Percentiles rank a stretch among this genome's conserved stretches.
phyloP scores from a whole-genome alignment of 208 protist species.

The Trypanosoma scelopori region DNA sequence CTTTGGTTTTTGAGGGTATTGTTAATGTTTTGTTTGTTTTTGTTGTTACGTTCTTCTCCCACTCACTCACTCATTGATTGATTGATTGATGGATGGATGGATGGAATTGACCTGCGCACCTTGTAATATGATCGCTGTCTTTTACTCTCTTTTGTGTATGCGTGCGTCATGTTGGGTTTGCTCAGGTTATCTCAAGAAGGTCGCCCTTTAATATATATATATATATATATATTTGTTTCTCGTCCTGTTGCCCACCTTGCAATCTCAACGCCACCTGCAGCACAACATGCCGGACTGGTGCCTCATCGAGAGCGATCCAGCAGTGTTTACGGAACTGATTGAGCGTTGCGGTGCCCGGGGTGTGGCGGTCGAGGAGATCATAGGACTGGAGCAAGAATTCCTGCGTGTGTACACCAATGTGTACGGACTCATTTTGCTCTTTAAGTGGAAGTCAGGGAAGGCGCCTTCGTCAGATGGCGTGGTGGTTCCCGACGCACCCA shows the following conservation, averaged over 20 bases:
- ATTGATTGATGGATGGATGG: no score
- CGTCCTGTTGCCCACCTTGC: no score
- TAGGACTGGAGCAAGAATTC: slow-evolving; percentile 82
- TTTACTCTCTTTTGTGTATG: slow-evolving; percentile 12
- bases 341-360: slow-evolving; percentile 92
- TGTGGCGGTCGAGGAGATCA: slow-evolving; percentile 95
- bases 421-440: slow-evolving; percentile 97
- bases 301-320: slow-evolving; percentile 96
- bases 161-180: slow-evolving; percentile 4
- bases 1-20: no score
- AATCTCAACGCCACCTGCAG: no score
- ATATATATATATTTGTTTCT: no score
- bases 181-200: no score
- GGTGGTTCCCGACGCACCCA: slow-evolving; percentile 42
- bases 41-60: no score
- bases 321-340: slow-evolving; percentile 97
- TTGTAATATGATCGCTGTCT: not conserved
- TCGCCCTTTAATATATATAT: no score
- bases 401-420: slow-evolving; percentile 63
- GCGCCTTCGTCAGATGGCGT: slow-evolving; percentile 14
- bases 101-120: no score
- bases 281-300: slow-evolving; percentile 79
- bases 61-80: no score
- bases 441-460: slow-evolving; percentile 90
- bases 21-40: no score